Evolutionary conservation across 2,329 filamentous ascomycete species (phyloP), one percentile per base, ranked within the genome.

Genomic region (Parasarocladium wereldwijsianum): DNA sequence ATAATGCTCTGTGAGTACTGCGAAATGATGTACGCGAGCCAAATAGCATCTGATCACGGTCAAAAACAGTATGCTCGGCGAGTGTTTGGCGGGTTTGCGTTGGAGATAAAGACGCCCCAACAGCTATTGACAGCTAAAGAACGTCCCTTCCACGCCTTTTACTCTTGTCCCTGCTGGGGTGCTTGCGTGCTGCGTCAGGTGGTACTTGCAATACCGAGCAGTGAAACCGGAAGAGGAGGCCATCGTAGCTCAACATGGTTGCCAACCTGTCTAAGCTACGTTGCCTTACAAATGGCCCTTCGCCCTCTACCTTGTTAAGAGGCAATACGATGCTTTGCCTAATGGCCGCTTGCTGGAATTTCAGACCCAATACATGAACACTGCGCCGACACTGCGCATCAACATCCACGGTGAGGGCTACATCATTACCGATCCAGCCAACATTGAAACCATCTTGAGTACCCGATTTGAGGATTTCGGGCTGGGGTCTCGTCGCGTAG

Each of bases 201-300:
- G 19, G 19, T 21, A 21, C 19, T 21, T 8, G 8, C 8, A 21
- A 8, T 8, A n/a, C 19, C 19, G 19, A n/a, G 8, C 8, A 21
- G n/a, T 8, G n/a, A 8, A n/a, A n/a, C 19, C 8, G 31, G 32
- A 33, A 23, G 32, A 30, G 29, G 14, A 28, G 6, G 32, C 19
- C 12, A 18, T 33, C 13, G 26, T 10, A 11, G 19, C 26, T 8
- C n/a, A 25, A 14, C 32, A 33, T 24, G 32, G 26, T 14, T 33
- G 32, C 11, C 32, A 30, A 12, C 26, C 32, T 7, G 22, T 29
- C 12, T n/a, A 20, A 14, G 31, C 31, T 14, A 29, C 14, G 9
- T n/a, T 33, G 6, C 25, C 31, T 5, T 29, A 33, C 24, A 33
- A 29, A 21, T 33, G 31, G 31, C 31, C 32, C 8, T 25, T 29